Evolutionary conservation across 2,329 filamentous ascomycete species (phyloP).

Genomic region (Beauveria sp.): DNA sequence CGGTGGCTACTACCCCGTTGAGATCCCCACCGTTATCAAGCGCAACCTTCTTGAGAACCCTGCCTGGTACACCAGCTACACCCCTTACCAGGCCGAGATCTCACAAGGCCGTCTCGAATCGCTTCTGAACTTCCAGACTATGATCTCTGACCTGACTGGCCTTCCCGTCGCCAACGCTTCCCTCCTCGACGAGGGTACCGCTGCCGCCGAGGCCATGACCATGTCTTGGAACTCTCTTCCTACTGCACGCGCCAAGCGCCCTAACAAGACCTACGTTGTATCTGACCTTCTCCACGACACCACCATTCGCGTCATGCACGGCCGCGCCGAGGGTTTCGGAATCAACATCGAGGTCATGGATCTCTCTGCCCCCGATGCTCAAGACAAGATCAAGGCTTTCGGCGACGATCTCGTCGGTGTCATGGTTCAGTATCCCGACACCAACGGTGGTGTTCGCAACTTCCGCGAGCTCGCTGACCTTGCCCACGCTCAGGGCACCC

Average conservation of each 20-base stretch:
- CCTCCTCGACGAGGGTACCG: slow-evolving; percentile 83
- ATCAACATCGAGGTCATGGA: slow-evolving; percentile 71
- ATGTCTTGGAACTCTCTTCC: slow-evolving; percentile 75
- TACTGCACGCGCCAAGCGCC: slow-evolving; percentile 60
- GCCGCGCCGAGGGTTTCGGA: slow-evolving; percentile 84
- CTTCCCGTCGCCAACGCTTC: slow-evolving; percentile 87
- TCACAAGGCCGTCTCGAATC: slow-evolving; percentile 91
- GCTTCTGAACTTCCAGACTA: slow-evolving; percentile 89
- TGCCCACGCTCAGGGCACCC: slow-evolving; percentile 69
- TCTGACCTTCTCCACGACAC: slow-evolving; percentile 77
- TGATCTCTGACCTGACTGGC: slow-evolving; percentile 81
- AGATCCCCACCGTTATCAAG: slow-evolving; percentile 83
- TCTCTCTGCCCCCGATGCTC: slow-evolving; percentile 53
- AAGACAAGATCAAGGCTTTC: slow-evolving; percentile 60
- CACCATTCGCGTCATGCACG: slow-evolving; percentile 75
- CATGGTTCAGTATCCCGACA: slow-evolving; percentile 92
- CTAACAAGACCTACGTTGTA: slow-evolving; percentile 75
- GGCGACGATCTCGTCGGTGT: slow-evolving; percentile 82
- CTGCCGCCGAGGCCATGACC: slow-evolving; percentile 93
- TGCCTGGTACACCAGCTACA: slow-evolving; percentile 97
- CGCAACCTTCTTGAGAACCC: slow-evolving; percentile 88
- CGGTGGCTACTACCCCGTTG: slow-evolving; percentile 80
- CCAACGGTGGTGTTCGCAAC: slow-evolving; percentile 70
- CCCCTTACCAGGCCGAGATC: slow-evolving; percentile 94
- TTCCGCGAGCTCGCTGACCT: slow-evolving; percentile 66